These are phyloP conservation scores for Apophysomyces ossiformis DNA, from an alignment of 371 early-diverging fungal genomes.

Conservation along the genomic window DNA sequence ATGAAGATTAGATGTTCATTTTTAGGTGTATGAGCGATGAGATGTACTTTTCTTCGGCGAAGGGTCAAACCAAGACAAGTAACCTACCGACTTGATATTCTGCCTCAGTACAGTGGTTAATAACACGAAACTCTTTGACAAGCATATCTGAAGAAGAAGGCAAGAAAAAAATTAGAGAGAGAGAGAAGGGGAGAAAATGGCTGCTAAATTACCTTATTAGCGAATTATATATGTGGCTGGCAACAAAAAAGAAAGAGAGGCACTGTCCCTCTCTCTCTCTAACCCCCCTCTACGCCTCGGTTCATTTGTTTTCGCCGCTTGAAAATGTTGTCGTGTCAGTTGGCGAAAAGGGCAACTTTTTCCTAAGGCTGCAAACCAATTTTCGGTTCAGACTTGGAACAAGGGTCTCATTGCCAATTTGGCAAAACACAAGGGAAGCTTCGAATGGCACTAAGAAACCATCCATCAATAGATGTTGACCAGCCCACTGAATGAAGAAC, in stretches of 20 bases:
- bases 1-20: conserved; percentile 17
- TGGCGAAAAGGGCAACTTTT: too few species aligned
- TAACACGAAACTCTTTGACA: conserved; percentile 72
- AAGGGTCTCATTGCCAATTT: too few species aligned
- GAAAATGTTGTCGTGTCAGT: too few species aligned
- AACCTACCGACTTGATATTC: conserved; percentile 63
- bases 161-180: conserved; percentile 12
- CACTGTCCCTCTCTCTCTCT: not conserved
- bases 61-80: not conserved
- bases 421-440: too few species aligned
- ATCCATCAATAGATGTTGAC: too few species aligned
- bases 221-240: conserved; percentile 5
- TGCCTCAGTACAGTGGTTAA: conserved; percentile 69
- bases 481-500: too few species aligned
- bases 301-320: too few species aligned
- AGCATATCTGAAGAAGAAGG: conserved; percentile 42
- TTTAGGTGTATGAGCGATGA: not conserved
- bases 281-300: too few species aligned
- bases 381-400: too few species aligned
- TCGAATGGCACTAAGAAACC: too few species aligned
- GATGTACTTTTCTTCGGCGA: not conserved
- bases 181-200: conserved; percentile 14
- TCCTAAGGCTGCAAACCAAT: too few species aligned
- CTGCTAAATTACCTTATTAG: conserved; percentile 5
- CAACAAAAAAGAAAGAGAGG: not conserved